A percentile compares a stretch with the other conserved stretches of the same genome.
Evolutionary conservation across 345 rosid species (phyloP).

Genomic region (Dipteronia dyeriana): DNA sequence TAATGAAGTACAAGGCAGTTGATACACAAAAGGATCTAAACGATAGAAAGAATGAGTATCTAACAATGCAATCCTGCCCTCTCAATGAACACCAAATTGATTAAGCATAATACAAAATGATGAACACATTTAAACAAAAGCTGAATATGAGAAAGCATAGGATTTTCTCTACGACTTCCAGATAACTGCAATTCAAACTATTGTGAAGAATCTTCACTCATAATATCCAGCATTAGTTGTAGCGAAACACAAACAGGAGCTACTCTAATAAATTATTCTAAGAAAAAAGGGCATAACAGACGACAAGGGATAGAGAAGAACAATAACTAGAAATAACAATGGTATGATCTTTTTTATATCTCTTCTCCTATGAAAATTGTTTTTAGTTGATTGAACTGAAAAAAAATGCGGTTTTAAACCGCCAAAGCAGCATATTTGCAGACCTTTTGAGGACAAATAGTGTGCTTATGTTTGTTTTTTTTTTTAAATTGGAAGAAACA

Average conservation of each 20-base stretch:
- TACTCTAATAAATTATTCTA: background rate
- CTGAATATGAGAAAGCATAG: background rate
- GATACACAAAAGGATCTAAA: no score
- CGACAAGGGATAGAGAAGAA: background rate
- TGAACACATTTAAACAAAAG: background rate
- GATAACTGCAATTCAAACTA: background rate
- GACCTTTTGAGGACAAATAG: background rate
- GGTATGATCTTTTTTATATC: background rate
- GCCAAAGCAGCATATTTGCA: background rate
- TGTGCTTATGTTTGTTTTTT: no score
- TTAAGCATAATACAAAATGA: no score
- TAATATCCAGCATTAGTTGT: background rate
- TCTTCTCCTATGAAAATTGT: background rate
- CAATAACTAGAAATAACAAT: background rate
- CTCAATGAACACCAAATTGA: background rate
- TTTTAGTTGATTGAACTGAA: background rate
- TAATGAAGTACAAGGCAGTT: background rate
- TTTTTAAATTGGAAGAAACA: background rate
- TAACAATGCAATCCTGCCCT: background rate
- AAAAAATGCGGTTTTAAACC: background rate
- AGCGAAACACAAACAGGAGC: background rate
- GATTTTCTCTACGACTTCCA: background rate
- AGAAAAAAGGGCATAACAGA: no score
- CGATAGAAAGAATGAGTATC: background rate
- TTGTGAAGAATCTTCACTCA: background rate